phyloP scores from a whole-genome alignment of 2,329 filamentous ascomycete species.

The Epichloe baconii region DNA sequence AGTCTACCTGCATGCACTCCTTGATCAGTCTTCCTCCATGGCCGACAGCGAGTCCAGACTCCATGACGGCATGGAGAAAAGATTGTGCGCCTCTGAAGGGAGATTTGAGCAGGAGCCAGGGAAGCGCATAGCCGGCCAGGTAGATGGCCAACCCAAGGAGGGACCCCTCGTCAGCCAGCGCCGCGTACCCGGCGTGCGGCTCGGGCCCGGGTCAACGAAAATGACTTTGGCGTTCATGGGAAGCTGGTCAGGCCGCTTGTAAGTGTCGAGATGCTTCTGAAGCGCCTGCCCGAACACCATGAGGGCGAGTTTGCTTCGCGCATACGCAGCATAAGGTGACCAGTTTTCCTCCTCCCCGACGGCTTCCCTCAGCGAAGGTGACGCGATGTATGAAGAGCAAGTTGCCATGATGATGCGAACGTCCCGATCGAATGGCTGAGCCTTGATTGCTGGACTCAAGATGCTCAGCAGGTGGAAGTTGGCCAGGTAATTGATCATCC shows the following conservation, averaged over 20 bases:
- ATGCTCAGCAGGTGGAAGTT: constrained; percentile 94
- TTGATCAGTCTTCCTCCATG: constrained; percentile 65
- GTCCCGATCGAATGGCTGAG: constrained; percentile 87
- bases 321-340: constrained; percentile 45
- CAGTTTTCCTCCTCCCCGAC: constrained; percentile 33
- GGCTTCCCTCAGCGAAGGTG: constrained; percentile 49
- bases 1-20: constrained; percentile 70
- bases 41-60: constrained; percentile 52
- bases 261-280: constrained; percentile 80
- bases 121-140: constrained; percentile 61
- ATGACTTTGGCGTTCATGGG: constrained; percentile 75
- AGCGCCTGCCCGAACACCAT: constrained; percentile 84
- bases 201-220: constrained; percentile 74
- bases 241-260: constrained; percentile 69
- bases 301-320: constrained; percentile 62
- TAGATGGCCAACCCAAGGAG: constrained; percentile 70
- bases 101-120: constrained; percentile 83
- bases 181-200: constrained; percentile 74
- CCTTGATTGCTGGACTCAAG: constrained; percentile 75
- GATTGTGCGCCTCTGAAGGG: constrained; percentile 74
- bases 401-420: constrained; percentile 78
- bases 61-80: constrained; percentile 76
- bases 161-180: constrained; percentile 74
- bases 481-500: constrained; percentile 89
- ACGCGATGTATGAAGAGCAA: constrained; percentile 77